Evolutionary conservation across 2,329 filamentous ascomycete species (phyloP).

Genomic region (Dactylellina sp.): DNA sequence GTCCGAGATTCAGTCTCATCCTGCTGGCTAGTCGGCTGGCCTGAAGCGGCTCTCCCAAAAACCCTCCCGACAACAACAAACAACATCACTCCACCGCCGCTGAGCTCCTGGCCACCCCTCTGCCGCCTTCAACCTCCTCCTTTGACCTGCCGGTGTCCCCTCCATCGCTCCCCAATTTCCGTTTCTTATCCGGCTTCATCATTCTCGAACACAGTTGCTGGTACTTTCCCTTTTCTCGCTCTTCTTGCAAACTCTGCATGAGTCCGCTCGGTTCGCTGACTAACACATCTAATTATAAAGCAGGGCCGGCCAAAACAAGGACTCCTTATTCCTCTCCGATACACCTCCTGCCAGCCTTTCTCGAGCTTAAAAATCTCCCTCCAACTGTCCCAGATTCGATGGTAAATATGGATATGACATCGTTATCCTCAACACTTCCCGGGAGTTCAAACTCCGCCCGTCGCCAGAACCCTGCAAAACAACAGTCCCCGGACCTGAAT

Average conservation of each 20-base stretch:
- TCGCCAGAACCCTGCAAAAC: slow-evolving; percentile 25
- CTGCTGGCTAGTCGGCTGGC: too few relatives aligned
- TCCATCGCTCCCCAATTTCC: background rate
- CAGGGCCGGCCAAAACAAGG: slow-evolving; percentile 5
- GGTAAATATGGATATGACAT: slow-evolving; percentile 53
- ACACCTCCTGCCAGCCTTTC: slow-evolving; percentile 1
- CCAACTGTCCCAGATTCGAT: slow-evolving; percentile 7
- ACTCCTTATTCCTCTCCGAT: background rate
- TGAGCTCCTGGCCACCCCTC: background rate
- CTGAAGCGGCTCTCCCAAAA: too few relatives aligned
- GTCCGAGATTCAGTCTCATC: too few relatives aligned
- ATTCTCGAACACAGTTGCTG: too few relatives aligned
- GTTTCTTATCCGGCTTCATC: background rate
- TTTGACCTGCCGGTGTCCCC: background rate
- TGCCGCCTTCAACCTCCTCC: background rate
- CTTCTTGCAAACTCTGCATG: slow-evolving; percentile 8
- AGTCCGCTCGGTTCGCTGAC: slow-evolving; percentile 1
- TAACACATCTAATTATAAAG: slow-evolving; percentile 27
- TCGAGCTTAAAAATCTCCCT: background rate
- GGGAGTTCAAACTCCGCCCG: slow-evolving; percentile 24
- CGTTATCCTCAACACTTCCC: slow-evolving; percentile 50
- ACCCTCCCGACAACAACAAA: background rate
- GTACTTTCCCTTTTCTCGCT: background rate
- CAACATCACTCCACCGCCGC: slow-evolving; percentile 1
- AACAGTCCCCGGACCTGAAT: slow-evolving; percentile 40